Conservation (phyloP, 306 rosid genomes). For the Dryas octopetala region DNA sequence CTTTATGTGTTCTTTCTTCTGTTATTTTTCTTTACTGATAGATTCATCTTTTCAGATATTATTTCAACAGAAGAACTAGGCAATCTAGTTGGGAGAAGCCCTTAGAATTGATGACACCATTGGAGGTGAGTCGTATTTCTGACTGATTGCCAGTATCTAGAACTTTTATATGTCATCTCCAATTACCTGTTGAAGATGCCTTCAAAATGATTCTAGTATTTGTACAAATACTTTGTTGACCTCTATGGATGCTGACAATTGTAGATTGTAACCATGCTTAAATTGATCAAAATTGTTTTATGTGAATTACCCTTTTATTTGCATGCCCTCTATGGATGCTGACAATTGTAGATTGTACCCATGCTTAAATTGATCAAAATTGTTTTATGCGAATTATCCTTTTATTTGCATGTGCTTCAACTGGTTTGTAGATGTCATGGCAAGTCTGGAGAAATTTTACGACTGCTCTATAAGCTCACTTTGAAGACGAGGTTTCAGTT, state of each 20-base stretch:
- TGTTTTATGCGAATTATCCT: slow-evolving; percentile 65
- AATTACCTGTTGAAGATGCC: slow-evolving; percentile 32
- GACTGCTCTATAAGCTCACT: slow-evolving; percentile 89
- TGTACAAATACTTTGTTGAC: slow-evolving; percentile 21
- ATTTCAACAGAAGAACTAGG: slow-evolving; percentile 86
- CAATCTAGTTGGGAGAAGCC: slow-evolving; percentile 99
- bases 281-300: slow-evolving; percentile 53
- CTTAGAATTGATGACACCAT: slow-evolving; percentile 87
- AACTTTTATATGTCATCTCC: slow-evolving; percentile 23
- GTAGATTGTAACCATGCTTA: slow-evolving; percentile 48
- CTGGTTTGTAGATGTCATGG: slow-evolving; percentile 93
- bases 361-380: slow-evolving; percentile 48
- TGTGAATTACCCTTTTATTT: slow-evolving; percentile 69
- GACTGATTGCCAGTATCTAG: slow-evolving; percentile 19
- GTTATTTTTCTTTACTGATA: not conserved
- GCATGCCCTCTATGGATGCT: slow-evolving; percentile 37
- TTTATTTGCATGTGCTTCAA: slow-evolving; percentile 88
- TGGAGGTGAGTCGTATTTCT: slow-evolving; percentile 69
- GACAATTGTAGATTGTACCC: slow-evolving; percentile 44
- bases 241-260: slow-evolving; percentile 47
- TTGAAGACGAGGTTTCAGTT: slow-evolving; percentile 81
- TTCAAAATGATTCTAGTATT: slow-evolving; percentile 31
- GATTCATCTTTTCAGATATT: slow-evolving; percentile 50
- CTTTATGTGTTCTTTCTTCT: slow-evolving; percentile 20
- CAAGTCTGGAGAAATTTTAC: slow-evolving; percentile 85